These are phyloP conservation scores for Monosporozyma servazzii DNA, from an alignment of 805 yeast species.

Conservation along the genomic window DNA sequence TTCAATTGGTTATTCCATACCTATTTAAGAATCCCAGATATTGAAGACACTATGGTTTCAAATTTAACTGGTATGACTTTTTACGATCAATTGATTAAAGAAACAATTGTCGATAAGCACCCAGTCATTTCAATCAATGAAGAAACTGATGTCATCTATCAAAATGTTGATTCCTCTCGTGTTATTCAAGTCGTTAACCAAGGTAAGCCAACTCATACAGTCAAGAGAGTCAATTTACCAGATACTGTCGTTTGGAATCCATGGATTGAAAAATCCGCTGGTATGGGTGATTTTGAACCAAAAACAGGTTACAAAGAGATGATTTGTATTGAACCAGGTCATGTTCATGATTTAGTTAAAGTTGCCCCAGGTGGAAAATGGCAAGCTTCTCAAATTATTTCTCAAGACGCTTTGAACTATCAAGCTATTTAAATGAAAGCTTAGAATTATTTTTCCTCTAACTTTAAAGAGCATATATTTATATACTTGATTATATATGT, in stretches of 20 bases:
- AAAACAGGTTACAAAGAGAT: slow-evolving; percentile 72
- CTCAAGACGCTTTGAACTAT: slow-evolving; percentile 50
- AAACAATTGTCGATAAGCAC: slow-evolving; percentile 57
- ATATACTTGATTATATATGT: neutral
- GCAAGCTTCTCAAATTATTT: slow-evolving; percentile 57
- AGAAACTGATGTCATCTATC: slow-evolving; percentile 82
- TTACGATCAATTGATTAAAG: slow-evolving; percentile 65
- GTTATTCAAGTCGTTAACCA: slow-evolving; percentile 57
- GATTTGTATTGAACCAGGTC: slow-evolving; percentile 95
- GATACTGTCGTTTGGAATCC: slow-evolving; percentile 96
- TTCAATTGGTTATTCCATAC: slow-evolving; percentile 96
- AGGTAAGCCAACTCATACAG: slow-evolving; percentile 62
- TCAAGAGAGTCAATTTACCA: slow-evolving; percentile 53
- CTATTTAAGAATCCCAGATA: slow-evolving; percentile 65
- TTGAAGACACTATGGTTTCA: slow-evolving; percentile 66
- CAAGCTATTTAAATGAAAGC: slow-evolving; percentile 35
- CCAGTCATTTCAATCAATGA: slow-evolving; percentile 65
- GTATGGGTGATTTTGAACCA: slow-evolving; percentile 85
- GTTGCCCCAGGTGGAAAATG: slow-evolving; percentile 68
- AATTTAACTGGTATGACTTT: slow-evolving; percentile 68
- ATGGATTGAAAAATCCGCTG: slow-evolving; percentile 74
- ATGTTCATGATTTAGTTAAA: slow-evolving; percentile 57
- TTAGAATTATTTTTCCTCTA: neutral
- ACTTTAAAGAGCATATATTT: neutral
- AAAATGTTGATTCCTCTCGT: slow-evolving; percentile 45